A percentile compares a stretch with the other conserved stretches of the same genome.
Evolutionary conservation across 805 yeast species (phyloP).

Genomic region (Brettanomyces custersianus): DNA sequence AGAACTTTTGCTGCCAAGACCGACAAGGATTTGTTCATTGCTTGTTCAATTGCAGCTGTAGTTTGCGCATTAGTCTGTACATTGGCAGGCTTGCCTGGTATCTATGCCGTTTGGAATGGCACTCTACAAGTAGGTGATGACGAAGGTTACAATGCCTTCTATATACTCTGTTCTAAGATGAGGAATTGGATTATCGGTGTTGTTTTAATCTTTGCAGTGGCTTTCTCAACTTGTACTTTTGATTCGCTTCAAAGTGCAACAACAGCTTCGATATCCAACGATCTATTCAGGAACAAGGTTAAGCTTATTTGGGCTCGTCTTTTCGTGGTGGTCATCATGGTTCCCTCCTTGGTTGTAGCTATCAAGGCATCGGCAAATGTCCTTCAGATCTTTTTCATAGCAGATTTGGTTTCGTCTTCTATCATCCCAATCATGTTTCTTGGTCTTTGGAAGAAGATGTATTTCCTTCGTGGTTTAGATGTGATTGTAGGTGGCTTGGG

Average conservation of each 20-base stretch:
- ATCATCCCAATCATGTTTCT: constrained; percentile 77
- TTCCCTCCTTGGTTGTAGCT: constrained; percentile 84
- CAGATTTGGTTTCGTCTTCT: constrained; percentile 81
- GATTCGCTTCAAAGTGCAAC: constrained; percentile 85
- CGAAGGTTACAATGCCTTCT: constrained; percentile 63
- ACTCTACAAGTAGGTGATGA: constrained; percentile 42
- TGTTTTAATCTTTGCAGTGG: constrained; percentile 62
- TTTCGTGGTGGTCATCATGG: constrained; percentile 66
- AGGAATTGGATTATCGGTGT: constrained; percentile 88
- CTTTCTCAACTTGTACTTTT: constrained; percentile 79
- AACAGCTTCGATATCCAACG: constrained; percentile 84
- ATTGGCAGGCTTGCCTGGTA: constrained; percentile 74
- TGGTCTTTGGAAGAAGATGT: constrained; percentile 61
- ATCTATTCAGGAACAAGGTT: constrained; percentile 75
- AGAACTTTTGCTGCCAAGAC: constrained; percentile 85
- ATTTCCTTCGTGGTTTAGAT: constrained; percentile 71
- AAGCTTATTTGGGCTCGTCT: constrained; percentile 57
- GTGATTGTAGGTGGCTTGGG: constrained; percentile 79
- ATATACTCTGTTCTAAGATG: constrained; percentile 58
- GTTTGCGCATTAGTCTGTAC: constrained; percentile 55
- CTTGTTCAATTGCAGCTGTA: constrained; percentile 67
- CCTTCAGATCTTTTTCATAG: constrained; percentile 80
- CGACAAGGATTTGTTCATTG: constrained; percentile 66
- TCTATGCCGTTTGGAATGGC: constrained; percentile 88
- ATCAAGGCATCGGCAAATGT: constrained; percentile 74